These are phyloP conservation scores for Ajuga chamaepitys DNA, from an alignment of 257 asterid genomes.

Conservation along the genomic window DNA sequence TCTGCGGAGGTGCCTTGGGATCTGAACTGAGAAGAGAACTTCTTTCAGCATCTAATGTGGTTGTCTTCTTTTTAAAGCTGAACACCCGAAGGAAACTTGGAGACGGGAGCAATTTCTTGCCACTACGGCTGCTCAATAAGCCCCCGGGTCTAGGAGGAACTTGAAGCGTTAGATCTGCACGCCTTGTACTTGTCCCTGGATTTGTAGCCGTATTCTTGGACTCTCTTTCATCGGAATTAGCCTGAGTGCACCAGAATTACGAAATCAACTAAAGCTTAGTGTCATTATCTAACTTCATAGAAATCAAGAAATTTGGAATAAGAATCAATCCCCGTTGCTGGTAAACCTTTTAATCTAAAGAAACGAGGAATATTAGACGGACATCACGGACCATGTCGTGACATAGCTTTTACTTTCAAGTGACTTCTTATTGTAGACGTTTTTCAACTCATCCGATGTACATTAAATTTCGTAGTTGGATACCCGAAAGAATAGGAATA, in stretches of 20 bases:
- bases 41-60: conserved; percentile 45
- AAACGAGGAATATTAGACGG: not conserved
- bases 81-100: conserved; percentile 54
- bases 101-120: conserved; percentile 33
- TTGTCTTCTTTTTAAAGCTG: conserved; percentile 54
- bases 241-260: conserved; percentile 31
- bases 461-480: not conserved
- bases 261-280: not conserved
- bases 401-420: no score
- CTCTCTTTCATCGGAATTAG: conserved; percentile 21
- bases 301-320: not conserved
- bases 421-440: not conserved
- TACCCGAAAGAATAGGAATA: not conserved
- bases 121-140: conserved; percentile 34
- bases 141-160: conserved; percentile 55
- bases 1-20: conserved; percentile 37
- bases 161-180: conserved; percentile 56
- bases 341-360: not conserved
- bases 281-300: not conserved
- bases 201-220: conserved; percentile 16
- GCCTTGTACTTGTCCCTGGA: conserved; percentile 27
- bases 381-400: no score
- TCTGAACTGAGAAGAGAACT: conserved; percentile 60
- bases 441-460: not conserved
- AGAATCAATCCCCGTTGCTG: not conserved